Conservation (phyloP, 2,329 filamentous ascomycete genomes). For the Pleomassaria siparia region DNA sequence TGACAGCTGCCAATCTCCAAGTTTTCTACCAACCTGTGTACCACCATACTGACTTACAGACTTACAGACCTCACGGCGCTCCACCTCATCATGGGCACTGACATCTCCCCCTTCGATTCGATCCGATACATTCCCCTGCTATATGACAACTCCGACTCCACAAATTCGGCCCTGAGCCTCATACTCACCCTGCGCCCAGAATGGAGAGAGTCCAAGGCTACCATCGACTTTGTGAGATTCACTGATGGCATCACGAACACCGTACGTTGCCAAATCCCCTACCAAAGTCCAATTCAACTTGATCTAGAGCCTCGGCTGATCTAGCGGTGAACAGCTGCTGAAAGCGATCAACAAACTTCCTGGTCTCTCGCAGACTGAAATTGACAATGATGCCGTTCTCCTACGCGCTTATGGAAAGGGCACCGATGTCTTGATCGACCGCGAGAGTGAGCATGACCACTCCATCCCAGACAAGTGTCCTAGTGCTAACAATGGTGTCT, state of each 20-base stretch:
- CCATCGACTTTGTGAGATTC: conserved; percentile 84
- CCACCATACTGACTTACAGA: conserved; percentile 5
- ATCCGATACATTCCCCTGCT: conserved; percentile 67
- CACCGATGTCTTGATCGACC: conserved; percentile 93
- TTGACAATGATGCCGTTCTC: conserved; percentile 83
- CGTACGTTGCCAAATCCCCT: conserved; percentile 46
- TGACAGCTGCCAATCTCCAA: neutral
- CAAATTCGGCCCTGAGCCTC: conserved; percentile 76
- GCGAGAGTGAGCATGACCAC: conserved; percentile 67
- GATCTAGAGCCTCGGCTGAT: conserved; percentile 10
- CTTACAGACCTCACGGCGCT: neutral
- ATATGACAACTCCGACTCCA: conserved; percentile 76
- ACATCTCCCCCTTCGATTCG: conserved; percentile 28
- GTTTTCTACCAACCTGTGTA: conserved; percentile 1
- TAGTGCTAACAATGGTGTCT: conserved; percentile 18
- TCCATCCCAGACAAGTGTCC: conserved; percentile 15
- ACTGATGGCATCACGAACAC: conserved; percentile 99
- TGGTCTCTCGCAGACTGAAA: conserved; percentile 71
- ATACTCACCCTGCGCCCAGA: conserved; percentile 79
- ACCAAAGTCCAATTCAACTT: conserved; percentile 11
- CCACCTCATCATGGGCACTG: conserved; percentile 11
- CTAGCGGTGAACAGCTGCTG: conserved; percentile 52
- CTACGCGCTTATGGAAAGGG: conserved; percentile 92
- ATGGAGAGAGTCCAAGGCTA: conserved; percentile 73
- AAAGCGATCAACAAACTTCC: conserved; percentile 72